These are phyloP conservation scores for Leptosphaerulina australis DNA, from an alignment of 2,329 filamentous ascomycete species.

Conservation along the genomic window DNA sequence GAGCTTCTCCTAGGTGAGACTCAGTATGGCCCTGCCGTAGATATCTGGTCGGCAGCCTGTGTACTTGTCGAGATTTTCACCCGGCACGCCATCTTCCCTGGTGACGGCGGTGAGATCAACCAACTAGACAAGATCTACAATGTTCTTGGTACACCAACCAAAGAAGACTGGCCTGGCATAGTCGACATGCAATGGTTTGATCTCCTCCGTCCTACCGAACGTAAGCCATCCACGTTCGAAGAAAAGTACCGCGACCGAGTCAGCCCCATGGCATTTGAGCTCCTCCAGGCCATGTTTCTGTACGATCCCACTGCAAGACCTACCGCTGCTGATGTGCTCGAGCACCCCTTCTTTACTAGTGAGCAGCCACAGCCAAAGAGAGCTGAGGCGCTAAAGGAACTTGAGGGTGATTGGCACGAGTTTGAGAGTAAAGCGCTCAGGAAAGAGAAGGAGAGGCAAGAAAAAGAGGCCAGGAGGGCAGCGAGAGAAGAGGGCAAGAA, in stretches of 20 bases:
- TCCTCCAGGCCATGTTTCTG: slow-evolving; percentile 82
- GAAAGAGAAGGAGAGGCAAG: slow-evolving; percentile 79
- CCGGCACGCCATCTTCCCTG: slow-evolving; percentile 89
- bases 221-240: slow-evolving; percentile 75
- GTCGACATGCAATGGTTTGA: slow-evolving; percentile 98
- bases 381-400: slow-evolving; percentile 77
- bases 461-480: slow-evolving; percentile 59
- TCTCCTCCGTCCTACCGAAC: slow-evolving; percentile 78
- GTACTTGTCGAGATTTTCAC: slow-evolving; percentile 98
- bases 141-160: slow-evolving; percentile 84
- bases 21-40: slow-evolving; percentile 97
- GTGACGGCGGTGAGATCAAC: slow-evolving; percentile 92
- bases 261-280: slow-evolving; percentile 79
- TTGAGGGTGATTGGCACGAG: slow-evolving; percentile 97
- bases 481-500: slow-evolving; percentile 42
- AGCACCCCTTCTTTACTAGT: slow-evolving; percentile 83
- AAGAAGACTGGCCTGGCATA: slow-evolving; percentile 83
- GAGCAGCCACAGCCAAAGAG: slow-evolving; percentile 81
- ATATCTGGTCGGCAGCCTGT: slow-evolving; percentile 97
- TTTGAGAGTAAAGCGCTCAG: slow-evolving; percentile 95
- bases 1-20: slow-evolving; percentile 88
- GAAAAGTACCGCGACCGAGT: slow-evolving; percentile 81
- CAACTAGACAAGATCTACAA: slow-evolving; percentile 98
- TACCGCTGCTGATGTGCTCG: slow-evolving; percentile 79
- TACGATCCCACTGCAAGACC: slow-evolving; percentile 88